Evolutionary conservation across 805 yeast species (phyloP).

Genomic region (Yarrowia hollandica): DNA sequence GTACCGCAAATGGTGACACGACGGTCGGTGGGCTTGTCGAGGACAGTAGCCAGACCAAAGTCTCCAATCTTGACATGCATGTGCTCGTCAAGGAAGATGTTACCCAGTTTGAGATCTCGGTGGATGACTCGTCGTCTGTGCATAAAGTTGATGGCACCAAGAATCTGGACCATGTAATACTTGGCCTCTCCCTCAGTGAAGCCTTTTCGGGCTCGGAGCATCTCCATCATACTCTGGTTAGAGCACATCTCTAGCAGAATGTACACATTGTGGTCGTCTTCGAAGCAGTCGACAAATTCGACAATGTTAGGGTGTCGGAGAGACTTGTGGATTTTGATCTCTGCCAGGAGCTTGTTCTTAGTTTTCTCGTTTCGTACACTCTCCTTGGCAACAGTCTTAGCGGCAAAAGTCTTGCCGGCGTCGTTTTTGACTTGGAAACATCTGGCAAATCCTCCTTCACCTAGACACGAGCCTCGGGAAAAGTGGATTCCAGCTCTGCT

Average conservation of each 20-base stretch:
- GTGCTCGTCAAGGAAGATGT: constrained; percentile 87
- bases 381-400: constrained; percentile 96
- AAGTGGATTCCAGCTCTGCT: constrained; percentile 85
- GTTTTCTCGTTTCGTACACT: constrained; percentile 91
- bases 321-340: constrained; percentile 90
- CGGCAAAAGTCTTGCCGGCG: constrained; percentile 84
- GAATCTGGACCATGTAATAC: constrained; percentile 82
- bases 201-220: constrained; percentile 78
- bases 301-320: constrained; percentile 89
- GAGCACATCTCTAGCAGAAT: constrained; percentile 93
- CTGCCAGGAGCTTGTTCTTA: constrained; percentile 72
- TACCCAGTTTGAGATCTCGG: constrained; percentile 93
- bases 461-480: constrained; percentile 84
- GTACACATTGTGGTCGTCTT: constrained; percentile 92
- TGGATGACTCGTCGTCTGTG: constrained; percentile 91
- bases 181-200: constrained; percentile 91
- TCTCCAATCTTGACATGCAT: constrained; percentile 97
- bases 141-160: constrained; percentile 91
- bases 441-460: constrained; percentile 98
- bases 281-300: constrained; percentile 92
- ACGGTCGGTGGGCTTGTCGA: constrained; percentile 67
- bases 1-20: constrained; percentile 97
- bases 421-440: constrained; percentile 96
- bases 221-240: constrained; percentile 90
- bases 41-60: constrained; percentile 96